phyloP scores from a whole-genome alignment of 2,329 filamentous ascomycete species.

The Stagonosporopsis rhizophila region DNA sequence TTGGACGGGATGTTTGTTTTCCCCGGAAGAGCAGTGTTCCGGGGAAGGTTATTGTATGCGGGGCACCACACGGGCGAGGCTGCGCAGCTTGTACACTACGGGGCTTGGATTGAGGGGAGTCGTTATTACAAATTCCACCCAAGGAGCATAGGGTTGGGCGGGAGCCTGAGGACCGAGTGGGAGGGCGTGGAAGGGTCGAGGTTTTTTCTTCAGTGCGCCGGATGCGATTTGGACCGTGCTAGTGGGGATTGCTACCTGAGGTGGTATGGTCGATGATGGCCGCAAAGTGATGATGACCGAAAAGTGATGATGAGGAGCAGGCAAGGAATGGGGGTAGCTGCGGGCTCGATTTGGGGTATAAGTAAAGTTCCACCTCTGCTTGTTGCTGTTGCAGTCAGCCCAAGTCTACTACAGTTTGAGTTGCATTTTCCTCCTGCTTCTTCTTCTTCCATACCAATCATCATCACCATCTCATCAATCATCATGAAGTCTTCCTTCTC shows the following conservation, averaged over 20 bases:
- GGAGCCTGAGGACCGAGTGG: too few relatives aligned
- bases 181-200: too few relatives aligned
- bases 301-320: too few relatives aligned
- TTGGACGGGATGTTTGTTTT: too few relatives aligned
- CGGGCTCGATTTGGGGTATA: constrained; percentile 1
- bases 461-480: background rate
- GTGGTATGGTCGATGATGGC: constrained; percentile 9
- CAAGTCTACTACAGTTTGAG: background rate
- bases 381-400: background rate
- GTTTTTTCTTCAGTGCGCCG: constrained; percentile 1
- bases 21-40: background rate
- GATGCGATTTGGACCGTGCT: constrained; percentile 8
- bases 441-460: too few relatives aligned
- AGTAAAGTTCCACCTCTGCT: background rate
- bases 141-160: background rate
- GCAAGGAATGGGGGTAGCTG: too few relatives aligned
- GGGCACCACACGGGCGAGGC: too few relatives aligned
- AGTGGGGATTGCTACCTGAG: constrained; percentile 8
- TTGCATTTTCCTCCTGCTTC: too few relatives aligned
- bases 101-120: too few relatives aligned
- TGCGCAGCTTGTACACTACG: too few relatives aligned
- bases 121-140: too few relatives aligned
- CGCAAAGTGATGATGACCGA: constrained; percentile 1
- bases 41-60: background rate
- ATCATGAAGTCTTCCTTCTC: constrained; percentile 17